phyloP scores from a whole-genome alignment of 495 filamentous ascomycete genomes.

The Neurospora tetrasperma region DNA sequence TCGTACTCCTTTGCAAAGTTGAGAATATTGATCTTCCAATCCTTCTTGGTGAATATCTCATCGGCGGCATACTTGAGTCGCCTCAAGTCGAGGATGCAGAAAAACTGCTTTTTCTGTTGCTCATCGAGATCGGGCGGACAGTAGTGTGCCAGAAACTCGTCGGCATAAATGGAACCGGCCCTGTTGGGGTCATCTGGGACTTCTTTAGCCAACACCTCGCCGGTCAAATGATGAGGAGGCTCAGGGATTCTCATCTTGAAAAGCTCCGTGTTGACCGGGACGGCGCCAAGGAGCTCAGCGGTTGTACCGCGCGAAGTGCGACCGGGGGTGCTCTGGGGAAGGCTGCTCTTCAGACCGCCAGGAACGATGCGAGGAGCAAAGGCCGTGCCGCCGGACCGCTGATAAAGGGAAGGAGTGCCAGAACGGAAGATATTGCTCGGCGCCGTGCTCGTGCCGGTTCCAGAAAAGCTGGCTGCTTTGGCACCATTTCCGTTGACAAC shows the following conservation, averaged over 20 bases:
- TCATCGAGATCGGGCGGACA: conserved; percentile 39
- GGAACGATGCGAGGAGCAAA: conserved; percentile 29
- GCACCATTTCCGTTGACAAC: neutral
- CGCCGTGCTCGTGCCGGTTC: conserved; percentile 12
- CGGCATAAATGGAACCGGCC: conserved; percentile 36
- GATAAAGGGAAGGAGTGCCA: conserved; percentile 18
- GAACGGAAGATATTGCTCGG: conserved; percentile 33
- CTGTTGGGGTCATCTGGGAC: conserved; percentile 32
- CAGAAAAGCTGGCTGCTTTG: conserved; percentile 19
- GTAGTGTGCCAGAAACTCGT: conserved; percentile 38
- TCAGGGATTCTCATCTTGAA: conserved; percentile 39
- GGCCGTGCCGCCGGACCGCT: conserved; percentile 21
- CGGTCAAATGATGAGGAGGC: conserved; percentile 35
- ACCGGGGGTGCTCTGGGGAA: conserved; percentile 27
- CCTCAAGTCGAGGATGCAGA: conserved; percentile 42
- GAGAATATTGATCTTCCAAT: conserved; percentile 42
- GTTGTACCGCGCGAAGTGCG: conserved; percentile 17
- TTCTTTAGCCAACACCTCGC: conserved; percentile 34
- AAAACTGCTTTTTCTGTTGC: conserved; percentile 39
- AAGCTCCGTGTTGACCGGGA: conserved; percentile 27
- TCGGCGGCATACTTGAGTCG: conserved; percentile 42
- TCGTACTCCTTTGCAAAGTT: conserved; percentile 45
- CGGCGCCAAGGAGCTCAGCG: conserved; percentile 19
- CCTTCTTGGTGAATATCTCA: conserved; percentile 41
- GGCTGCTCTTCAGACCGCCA: conserved; percentile 21